Evolutionary conservation across 164 flowering plant genomes (phyloP).

Genomic region (Saururus chinensis): DNA sequence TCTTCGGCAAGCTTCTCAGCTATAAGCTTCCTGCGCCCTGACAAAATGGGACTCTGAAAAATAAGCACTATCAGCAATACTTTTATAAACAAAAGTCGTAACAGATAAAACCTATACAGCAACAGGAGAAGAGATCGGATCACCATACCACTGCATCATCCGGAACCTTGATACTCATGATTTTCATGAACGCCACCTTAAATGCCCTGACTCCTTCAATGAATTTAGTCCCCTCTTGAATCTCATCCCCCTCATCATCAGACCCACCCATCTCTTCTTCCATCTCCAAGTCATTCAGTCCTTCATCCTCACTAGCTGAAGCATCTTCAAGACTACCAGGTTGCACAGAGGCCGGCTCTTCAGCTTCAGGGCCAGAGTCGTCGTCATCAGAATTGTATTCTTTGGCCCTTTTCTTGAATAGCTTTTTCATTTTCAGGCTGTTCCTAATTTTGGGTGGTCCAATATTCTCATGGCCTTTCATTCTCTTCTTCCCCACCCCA

Average conservation of each 20-base stretch:
- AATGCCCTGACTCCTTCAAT: constrained; percentile 72
- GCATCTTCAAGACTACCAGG: background rate
- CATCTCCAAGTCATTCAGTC: constrained; percentile 7
- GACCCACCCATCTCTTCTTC: constrained; percentile 8
- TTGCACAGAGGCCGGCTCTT: constrained; percentile 3
- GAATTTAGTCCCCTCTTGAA: constrained; percentile 51
- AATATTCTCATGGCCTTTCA: background rate
- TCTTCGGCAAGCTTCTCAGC: constrained; percentile 89
- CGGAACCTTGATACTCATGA: constrained; percentile 45
- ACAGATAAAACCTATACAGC: no score
- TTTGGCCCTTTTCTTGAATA: background rate
- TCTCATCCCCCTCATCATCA: constrained; percentile 45
- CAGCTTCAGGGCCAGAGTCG: background rate
- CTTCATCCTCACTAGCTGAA: constrained; percentile 25
- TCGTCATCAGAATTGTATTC: constrained; percentile 5
- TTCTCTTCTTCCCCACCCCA: background rate
- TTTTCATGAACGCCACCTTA: constrained; percentile 55
- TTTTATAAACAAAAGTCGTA: background rate
- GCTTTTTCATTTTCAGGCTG: background rate
- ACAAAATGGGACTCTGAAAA: constrained; percentile 79
- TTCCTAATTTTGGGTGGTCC: background rate
- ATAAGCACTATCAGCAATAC: background rate
- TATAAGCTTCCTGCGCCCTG: constrained; percentile 73
- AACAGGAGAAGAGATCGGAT: background rate
- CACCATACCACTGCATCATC: constrained; percentile 30